Percentiles rank a stretch among this genome's conserved stretches.
phyloP scores from a whole-genome alignment of 2,329 filamentous ascomycete species.

The Trichoderma citrinoviride region DNA sequence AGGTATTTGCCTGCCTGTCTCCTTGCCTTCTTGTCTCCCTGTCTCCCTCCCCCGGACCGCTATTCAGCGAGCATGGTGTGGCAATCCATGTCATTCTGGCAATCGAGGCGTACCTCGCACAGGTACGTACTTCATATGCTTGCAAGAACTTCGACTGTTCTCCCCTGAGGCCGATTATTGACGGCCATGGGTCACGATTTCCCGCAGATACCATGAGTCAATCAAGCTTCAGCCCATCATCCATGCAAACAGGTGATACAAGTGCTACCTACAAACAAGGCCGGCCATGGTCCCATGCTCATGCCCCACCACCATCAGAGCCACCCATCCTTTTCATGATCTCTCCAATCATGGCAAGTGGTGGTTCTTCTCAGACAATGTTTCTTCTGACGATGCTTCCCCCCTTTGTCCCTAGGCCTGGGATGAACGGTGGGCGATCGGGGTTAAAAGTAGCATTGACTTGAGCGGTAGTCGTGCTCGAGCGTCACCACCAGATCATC shows the following conservation, averaged over 20 bases:
- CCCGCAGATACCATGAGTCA: slow-evolving; percentile 11
- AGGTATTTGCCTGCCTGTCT: background rate
- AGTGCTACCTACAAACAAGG: background rate
- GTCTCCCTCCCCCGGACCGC: background rate
- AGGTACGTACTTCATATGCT: background rate
- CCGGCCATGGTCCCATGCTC: slow-evolving; percentile 6
- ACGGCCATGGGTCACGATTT: slow-evolving; percentile 12
- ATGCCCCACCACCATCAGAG: slow-evolving; percentile 13
- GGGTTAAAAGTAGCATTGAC: slow-evolving; percentile 13
- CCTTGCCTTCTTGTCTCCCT: background rate
- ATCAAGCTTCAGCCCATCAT: slow-evolving; percentile 18
- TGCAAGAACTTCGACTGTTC: background rate
- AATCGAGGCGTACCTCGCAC: background rate
- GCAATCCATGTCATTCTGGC: background rate
- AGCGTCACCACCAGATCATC: slow-evolving; percentile 20
- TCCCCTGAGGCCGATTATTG: background rate
- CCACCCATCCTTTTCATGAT: slow-evolving; percentile 16
- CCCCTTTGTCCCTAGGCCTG: background rate
- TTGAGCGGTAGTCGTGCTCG: slow-evolving; percentile 5
- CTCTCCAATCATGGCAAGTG: slow-evolving; percentile 14
- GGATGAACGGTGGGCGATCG: slow-evolving; percentile 7
- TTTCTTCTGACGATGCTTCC: slow-evolving; percentile 7
- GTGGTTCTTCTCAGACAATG: slow-evolving; percentile 3
- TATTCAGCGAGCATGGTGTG: background rate
- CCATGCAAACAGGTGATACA: slow-evolving; percentile 11